Base-by-base conservation (phyloP, 1,139 yeast species). In the Debaryomyces fabryi region DNA sequence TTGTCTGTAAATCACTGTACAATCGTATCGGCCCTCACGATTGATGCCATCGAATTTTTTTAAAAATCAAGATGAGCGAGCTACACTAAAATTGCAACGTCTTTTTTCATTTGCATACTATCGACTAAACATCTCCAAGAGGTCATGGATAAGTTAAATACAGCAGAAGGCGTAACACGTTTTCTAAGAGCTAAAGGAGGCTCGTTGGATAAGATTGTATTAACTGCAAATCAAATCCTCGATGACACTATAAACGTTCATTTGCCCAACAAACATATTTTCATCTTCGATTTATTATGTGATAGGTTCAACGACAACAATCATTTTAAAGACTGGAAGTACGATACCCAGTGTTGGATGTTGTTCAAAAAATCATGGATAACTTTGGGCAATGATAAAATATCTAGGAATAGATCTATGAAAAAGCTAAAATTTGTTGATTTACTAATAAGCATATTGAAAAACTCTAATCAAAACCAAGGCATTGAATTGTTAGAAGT, bases 131-230 rank as follows among this genome's bases (percentile, higher is more conserved):
- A 15, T 23, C 40, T 20, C 18, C 27, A 20, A 37, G 36, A 39
- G 27, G 21, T 30, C 27, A 64, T 63, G 70, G 58, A 55, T 23
- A 49, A 49, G 13, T 54, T 71, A 50, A 60, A 58, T 45, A 64
- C 82, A 16, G 81, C 92, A 0, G 90, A 86, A 58, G 74, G 78
- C 5, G 67, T 85, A 37, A 88, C 96, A 2, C 79, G 81, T 62
- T 74, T 73, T 55, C 71, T 89, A 27, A 76, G 96, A 54, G 79
- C 86, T 20, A 85, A 80, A 57, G 72, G 72, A 33, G 73, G 76
- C 1, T 51, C 74, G 1, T 62, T 80, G 2, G 69, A 62, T 15
- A 76, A 79, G 15, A 72, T 88, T 33, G 64, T 78, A 0, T 50
- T 58, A 1, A 67, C 72, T 3, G 78, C 86, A 1, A 62, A 63